Conservation (phyloP, 176 grass and related monocot genomes). For the Chloris gayana region DNA sequence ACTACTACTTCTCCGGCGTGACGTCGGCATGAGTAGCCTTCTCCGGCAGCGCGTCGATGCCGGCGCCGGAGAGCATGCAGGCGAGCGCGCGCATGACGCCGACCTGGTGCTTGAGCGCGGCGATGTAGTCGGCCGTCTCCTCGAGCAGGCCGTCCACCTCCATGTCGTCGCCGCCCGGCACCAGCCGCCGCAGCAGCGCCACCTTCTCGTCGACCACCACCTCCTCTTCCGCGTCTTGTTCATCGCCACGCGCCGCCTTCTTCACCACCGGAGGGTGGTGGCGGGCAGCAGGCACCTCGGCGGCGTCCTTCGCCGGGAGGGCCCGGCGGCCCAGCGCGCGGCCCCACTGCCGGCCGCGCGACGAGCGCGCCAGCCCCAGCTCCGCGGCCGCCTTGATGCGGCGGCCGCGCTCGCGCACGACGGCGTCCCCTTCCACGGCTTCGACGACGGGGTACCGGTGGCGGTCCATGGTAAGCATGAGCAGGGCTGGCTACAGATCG, state of each 20-base stretch:
- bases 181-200: slow-evolving; percentile 60
- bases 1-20: slow-evolving; percentile 20
- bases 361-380: slow-evolving; percentile 62
- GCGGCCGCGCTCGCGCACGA: slow-evolving; percentile 59
- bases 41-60: slow-evolving; percentile 43
- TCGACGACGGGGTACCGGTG: background rate
- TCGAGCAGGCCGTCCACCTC: slow-evolving; percentile 65
- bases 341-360: slow-evolving; percentile 53
- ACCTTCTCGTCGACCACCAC: slow-evolving; percentile 51
- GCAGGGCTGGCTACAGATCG: background rate
- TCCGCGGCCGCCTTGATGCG: slow-evolving; percentile 76
- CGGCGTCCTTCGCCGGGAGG: background rate
- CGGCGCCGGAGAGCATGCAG: slow-evolving; percentile 62
- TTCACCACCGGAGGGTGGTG: background rate
- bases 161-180: slow-evolving; percentile 72
- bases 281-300: background rate
- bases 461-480: slow-evolving; percentile 19
- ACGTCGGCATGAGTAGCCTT: background rate
- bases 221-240: background rate
- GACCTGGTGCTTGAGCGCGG: slow-evolving; percentile 67
- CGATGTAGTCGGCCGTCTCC: slow-evolving; percentile 87
- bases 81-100: slow-evolving; percentile 73
- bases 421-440: background rate
- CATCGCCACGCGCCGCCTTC: background rate
- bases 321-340: slow-evolving; percentile 50